Conservation (phyloP, 306 rosid species). For the Astragalus glycyphyllos region DNA sequence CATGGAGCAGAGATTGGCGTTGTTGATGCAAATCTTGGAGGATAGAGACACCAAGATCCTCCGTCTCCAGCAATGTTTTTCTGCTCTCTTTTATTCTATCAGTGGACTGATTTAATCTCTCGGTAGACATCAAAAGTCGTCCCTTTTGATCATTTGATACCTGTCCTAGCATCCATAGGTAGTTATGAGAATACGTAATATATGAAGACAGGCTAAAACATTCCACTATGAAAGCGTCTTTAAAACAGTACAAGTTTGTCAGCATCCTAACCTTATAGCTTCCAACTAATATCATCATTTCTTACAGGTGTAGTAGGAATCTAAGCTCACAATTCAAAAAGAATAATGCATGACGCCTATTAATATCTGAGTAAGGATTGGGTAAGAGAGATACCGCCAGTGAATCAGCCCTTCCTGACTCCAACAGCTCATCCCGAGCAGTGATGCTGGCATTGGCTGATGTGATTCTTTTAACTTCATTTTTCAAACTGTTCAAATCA, state of each 20-base stretch:
- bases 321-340: conserved; percentile 15
- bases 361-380: conserved; percentile 26
- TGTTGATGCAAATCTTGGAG: conserved; percentile 76
- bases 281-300: conserved; percentile 18
- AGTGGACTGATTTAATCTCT: conserved; percentile 63
- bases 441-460: conserved; percentile 43
- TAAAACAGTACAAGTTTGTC: conserved; percentile 9
- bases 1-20: conserved; percentile 64
- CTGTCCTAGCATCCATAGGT: conserved; percentile 47
- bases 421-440: conserved; percentile 56
- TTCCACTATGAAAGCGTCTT: conserved; percentile 17
- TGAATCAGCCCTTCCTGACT: conserved; percentile 53
- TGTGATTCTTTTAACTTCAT: conserved; percentile 50
- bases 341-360: not conserved
- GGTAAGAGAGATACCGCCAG: conserved; percentile 44
- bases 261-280: conserved; percentile 11
- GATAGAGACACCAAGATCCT: conserved; percentile 69
- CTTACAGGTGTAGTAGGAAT: conserved; percentile 24
- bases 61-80: conserved; percentile 64
- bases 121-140: conserved; percentile 62
- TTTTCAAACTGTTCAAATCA: conserved; percentile 59
- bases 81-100: conserved; percentile 65
- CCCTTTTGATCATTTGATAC: conserved; percentile 62
- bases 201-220: not conserved
- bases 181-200: conserved; percentile 13